phyloP scores from a whole-genome alignment of 2,329 filamentous ascomycete species.

The Taxawa tesnikishii region DNA sequence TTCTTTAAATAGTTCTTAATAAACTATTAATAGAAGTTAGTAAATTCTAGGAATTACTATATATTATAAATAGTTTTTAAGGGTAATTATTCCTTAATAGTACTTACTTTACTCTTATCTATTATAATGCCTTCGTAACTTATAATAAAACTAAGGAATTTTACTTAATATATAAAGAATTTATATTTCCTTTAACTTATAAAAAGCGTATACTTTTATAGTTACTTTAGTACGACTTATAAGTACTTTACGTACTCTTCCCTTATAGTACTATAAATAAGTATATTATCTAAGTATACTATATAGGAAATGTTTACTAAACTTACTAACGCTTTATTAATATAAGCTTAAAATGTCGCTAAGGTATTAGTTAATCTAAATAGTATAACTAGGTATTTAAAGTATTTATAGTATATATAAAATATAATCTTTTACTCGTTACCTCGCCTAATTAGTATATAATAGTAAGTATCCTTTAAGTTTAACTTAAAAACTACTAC shows the following conservation, averaged over 20 bases:
- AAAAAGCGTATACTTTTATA: constrained; percentile 5
- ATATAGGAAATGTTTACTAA: constrained; percentile 11
- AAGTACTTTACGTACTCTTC: constrained; percentile 3
- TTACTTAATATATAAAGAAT: constrained; percentile 7
- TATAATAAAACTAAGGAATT: constrained; percentile 10
- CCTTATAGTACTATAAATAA: constrained; percentile 15
- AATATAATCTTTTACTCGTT: constrained; percentile 14
- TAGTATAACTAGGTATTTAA: constrained; percentile 15
- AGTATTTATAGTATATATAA: constrained; percentile 12
- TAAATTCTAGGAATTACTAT: constrained; percentile 6
- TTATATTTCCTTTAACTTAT: constrained; percentile 7
- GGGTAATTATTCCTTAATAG: constrained; percentile 2
- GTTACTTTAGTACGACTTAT: constrained; percentile 1
- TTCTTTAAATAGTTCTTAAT: constrained; percentile 2
- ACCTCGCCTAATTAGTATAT: constrained; percentile 12
- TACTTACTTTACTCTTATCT: constrained; percentile 1
- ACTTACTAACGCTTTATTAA: constrained; percentile 11
- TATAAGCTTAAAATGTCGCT: constrained; percentile 16
- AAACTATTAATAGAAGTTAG: constrained; percentile 8
- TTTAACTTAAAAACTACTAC: constrained; percentile 14
- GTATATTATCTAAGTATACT: constrained; percentile 19
- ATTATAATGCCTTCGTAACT: constrained; percentile 1
- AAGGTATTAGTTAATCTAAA: constrained; percentile 14
- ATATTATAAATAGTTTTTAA: constrained; percentile 1
- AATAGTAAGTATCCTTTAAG: constrained; percentile 13